These are phyloP conservation scores for Aspergillus homomorphus DNA, from an alignment of 495 filamentous ascomycete genomes.

Conservation along the genomic window DNA sequence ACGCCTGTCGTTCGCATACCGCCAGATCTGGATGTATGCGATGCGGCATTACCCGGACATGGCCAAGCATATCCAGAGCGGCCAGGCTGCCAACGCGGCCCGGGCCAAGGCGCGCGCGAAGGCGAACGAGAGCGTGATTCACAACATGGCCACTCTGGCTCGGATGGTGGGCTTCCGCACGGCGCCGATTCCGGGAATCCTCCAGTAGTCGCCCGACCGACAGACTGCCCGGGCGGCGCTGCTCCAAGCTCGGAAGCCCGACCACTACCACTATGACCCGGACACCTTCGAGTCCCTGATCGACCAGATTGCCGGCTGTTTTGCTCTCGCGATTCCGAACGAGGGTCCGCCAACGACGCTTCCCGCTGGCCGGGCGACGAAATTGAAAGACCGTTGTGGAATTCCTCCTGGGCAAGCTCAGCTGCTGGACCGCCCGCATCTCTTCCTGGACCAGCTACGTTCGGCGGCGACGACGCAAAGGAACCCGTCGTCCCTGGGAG, in stretches of 20 bases:
- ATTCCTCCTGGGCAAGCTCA: slow-evolving; percentile 18
- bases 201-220: slow-evolving; percentile 25
- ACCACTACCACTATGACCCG: slow-evolving; percentile 26
- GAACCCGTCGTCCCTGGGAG: slow-evolving; percentile 30
- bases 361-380: slow-evolving; percentile 12
- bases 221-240: slow-evolving; percentile 29
- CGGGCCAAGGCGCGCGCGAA: too few species aligned
- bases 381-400: slow-evolving; percentile 20
- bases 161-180: slow-evolving; percentile 28
- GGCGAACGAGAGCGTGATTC: slow-evolving; percentile 26
- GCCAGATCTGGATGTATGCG: slow-evolving; percentile 25
- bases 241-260: slow-evolving; percentile 30
- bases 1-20: slow-evolving; percentile 19
- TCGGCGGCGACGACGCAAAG: slow-evolving; percentile 11
- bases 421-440: slow-evolving; percentile 19
- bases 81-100: slow-evolving; percentile 21
- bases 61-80: slow-evolving; percentile 15
- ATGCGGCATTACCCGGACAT: slow-evolving; percentile 30
- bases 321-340: slow-evolving; percentile 18
- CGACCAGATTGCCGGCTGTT: slow-evolving; percentile 20
- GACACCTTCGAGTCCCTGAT: slow-evolving; percentile 23
- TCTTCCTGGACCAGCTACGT: slow-evolving; percentile 34
- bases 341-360: slow-evolving; percentile 4
- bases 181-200: slow-evolving; percentile 19
- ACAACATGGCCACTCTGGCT: slow-evolving; percentile 29